Base-by-base conservation (phyloP, 139 green algal species). In the Micractinium conductrix region DNA sequence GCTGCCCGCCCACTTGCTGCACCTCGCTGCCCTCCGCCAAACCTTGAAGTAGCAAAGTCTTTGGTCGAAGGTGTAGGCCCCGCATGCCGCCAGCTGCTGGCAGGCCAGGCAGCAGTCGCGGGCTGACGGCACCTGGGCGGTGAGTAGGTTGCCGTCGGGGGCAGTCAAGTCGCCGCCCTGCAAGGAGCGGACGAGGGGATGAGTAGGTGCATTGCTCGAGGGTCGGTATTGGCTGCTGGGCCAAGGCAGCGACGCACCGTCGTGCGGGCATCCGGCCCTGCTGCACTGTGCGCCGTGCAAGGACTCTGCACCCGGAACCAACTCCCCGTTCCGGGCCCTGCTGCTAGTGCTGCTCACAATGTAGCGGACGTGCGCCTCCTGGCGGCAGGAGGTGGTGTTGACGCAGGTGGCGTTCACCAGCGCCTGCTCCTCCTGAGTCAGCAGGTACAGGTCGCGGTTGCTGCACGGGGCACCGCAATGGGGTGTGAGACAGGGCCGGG, bases 91-190 rank as follows among this genome's bases (percentile, higher is more conserved):
- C 35, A 53, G 21, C 8, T 33, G 24, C 35, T 81, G 74, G 53
- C 74, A 81, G 33, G 74, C 74, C 50, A 55, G n/a, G 74, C 74
- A 81, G 74, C 74, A 81, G 19, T 70, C 33, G 4, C 62, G 42
- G 2, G 48, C 50, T 2, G 50, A 50, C 12, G 74, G 7, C 33
- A 53, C 35, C 26, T 48, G 37, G 43, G 48, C 21, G 6, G n/a
- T 50, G 19, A 67, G 7, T 28, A 33, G 17, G 5, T 26, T 1
- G 50, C 37, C 74, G 33, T 53, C 50, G 50, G 43, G 22, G 21
- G 12, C 17, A 0, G 35, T 22, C 28, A 81, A 35, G 74, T 81
- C 22, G 35, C 50, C 74, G 53, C 74, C 74, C 74, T 79, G 73
- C 45, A 16, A 45, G 26, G 21, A 79, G 8, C 19, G n/a, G 26